phyloP scores from a whole-genome alignment of 2,329 filamentous ascomycete genomes.

The Exophiala sideris region DNA sequence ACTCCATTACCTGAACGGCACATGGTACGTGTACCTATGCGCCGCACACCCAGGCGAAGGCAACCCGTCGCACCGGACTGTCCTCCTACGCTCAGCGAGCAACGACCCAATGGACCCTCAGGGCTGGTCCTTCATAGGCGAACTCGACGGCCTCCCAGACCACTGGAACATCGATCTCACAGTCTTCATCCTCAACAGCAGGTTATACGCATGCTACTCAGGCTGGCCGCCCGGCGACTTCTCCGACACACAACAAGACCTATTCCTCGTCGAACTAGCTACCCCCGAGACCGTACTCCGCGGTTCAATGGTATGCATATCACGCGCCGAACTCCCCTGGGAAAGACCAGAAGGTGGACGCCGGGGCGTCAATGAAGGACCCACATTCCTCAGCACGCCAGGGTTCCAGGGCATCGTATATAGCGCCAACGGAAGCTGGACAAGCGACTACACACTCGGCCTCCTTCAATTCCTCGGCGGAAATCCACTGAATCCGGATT shows the following conservation, averaged over 20 bases:
- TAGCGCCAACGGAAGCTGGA: slow-evolving; percentile 28
- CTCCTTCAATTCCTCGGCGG: slow-evolving; percentile 18
- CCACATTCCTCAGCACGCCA: slow-evolving; percentile 21
- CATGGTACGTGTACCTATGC: slow-evolving; percentile 54
- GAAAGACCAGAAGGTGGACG: slow-evolving; percentile 24
- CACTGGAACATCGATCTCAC: slow-evolving; percentile 29
- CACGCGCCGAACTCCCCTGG: slow-evolving; percentile 22
- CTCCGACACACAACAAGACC: slow-evolving; percentile 27
- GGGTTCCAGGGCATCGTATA: slow-evolving; percentile 28
- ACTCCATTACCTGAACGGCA: slow-evolving; percentile 49
- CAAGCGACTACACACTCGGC: slow-evolving; percentile 26
- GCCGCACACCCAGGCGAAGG: slow-evolving; percentile 23
- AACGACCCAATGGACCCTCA: slow-evolving; percentile 23
- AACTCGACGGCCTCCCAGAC: slow-evolving; percentile 25
- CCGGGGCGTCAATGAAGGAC: slow-evolving; percentile 28
- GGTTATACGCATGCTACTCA: slow-evolving; percentile 25
- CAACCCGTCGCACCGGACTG: slow-evolving; percentile 24
- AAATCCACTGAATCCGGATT: slow-evolving; percentile 15
- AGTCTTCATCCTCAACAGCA: slow-evolving; percentile 15
- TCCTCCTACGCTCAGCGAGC: slow-evolving; percentile 16
- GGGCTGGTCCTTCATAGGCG: slow-evolving; percentile 25
- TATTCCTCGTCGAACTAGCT: slow-evolving; percentile 24
- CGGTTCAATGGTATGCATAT: slow-evolving; percentile 16
- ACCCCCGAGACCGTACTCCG: slow-evolving; percentile 17
- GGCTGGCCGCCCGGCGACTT: slow-evolving; percentile 27